A percentile compares a stretch with the other conserved stretches of the same genome.
phyloP scores from a whole-genome alignment of 768 basidiomycete genomes.

The Hortiboletus campestris region DNA sequence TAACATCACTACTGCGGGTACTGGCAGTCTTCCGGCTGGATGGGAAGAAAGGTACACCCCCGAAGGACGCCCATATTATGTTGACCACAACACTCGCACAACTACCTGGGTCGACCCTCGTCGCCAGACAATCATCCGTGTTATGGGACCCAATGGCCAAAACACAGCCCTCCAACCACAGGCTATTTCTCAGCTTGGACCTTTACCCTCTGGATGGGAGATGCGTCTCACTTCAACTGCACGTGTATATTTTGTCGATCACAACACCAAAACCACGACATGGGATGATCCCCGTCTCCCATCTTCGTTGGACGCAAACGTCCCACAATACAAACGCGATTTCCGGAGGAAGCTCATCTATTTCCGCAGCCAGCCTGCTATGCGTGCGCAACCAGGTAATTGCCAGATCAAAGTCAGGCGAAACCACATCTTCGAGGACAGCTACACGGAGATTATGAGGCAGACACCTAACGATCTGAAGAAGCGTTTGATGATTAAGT shows the following conservation, averaged over 20 bases:
- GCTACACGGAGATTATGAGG: constrained; percentile 99
- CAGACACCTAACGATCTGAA: constrained; percentile 98
- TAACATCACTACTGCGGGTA: constrained; percentile 64
- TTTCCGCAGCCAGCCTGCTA: constrained; percentile 97
- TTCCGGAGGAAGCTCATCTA: constrained; percentile 99
- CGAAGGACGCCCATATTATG: constrained; percentile 97
- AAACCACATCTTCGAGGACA: constrained; percentile 98
- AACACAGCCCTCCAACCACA: constrained; percentile 88
- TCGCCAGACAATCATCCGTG: constrained; percentile 93
- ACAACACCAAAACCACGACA: constrained; percentile 99
- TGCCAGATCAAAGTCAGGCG: constrained; percentile 98
- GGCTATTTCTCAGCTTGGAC: constrained; percentile 94
- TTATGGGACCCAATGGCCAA: constrained; percentile 92
- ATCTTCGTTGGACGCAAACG: constrained; percentile 92
- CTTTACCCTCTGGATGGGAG: constrained; percentile 97
- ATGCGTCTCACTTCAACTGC: constrained; percentile 99
- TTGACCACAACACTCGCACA: constrained; percentile 98
- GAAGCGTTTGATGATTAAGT: constrained; percentile 99
- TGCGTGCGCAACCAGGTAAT: constrained; percentile 97
- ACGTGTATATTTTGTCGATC: constrained; percentile 98
- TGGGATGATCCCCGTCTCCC: constrained; percentile 99
- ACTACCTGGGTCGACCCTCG: constrained; percentile 99
- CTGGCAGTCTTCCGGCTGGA: constrained; percentile 88
- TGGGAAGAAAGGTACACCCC: constrained; percentile 99
- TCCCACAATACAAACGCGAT: constrained; percentile 99